These are phyloP conservation scores for Trapa bicornis DNA, from an alignment of 345 rosid species.

Conservation along the genomic window DNA sequence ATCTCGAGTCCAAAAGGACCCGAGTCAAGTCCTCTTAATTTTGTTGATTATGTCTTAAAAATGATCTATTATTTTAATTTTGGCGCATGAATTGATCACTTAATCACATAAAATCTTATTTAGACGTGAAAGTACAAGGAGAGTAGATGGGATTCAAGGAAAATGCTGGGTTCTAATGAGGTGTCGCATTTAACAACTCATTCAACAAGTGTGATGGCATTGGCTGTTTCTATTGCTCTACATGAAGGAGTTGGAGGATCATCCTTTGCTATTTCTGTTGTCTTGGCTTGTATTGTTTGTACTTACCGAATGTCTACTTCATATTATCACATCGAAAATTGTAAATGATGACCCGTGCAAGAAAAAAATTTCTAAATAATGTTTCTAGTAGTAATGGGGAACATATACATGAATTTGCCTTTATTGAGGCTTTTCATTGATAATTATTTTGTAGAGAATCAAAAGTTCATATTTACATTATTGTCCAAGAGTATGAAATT, in stretches of 20 bases:
- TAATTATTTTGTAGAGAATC: neutral
- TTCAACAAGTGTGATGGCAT: slow-evolving; percentile 50
- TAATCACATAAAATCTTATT: neutral
- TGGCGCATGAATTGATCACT: neutral
- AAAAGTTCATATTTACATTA: no score
- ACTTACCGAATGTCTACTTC: slow-evolving; percentile 22
- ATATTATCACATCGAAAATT: slow-evolving; percentile 10
- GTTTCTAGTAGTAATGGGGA: neutral
- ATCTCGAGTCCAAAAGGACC: no score
- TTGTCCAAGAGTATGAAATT: neutral
- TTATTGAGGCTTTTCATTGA: neutral
- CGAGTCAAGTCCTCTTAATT: no score
- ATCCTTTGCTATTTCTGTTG: slow-evolving; percentile 40
- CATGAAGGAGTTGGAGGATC: slow-evolving; percentile 41
- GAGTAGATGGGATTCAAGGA: slow-evolving; percentile 53
- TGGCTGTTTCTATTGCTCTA: slow-evolving; percentile 38
- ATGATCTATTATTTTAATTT: neutral
- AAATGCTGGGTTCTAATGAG: slow-evolving; percentile 48
- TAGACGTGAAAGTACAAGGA: slow-evolving; percentile 41
- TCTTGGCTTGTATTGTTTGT: slow-evolving; percentile 59
- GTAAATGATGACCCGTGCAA: no score
- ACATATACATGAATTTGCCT: neutral
- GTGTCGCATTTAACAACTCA: slow-evolving; percentile 70
- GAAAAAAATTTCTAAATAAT: neutral
- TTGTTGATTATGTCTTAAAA: no score